Conservation (phyloP, 768 basidiomycete species). For the Termitomyces bulborhizus region DNA sequence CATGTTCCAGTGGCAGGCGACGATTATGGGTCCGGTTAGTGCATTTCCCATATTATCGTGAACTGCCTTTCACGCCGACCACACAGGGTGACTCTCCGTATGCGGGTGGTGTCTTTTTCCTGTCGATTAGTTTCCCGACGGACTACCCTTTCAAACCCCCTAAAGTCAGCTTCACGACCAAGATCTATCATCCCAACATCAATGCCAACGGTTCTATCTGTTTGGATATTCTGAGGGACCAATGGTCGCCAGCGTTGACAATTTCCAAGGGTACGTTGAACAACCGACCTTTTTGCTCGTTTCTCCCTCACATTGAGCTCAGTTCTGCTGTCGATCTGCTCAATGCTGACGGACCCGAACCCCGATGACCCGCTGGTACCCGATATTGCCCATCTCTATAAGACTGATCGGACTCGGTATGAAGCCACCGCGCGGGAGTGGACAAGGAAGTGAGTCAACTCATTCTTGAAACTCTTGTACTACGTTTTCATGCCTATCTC, state of each 20-base stretch:
- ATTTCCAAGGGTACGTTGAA: slow-evolving; percentile 85
- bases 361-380: slow-evolving; percentile 98
- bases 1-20: slow-evolving; percentile 99
- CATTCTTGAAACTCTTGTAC: background rate
- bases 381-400: slow-evolving; percentile 98
- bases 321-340: slow-evolving; percentile 98
- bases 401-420: slow-evolving; percentile 96
- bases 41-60: slow-evolving; percentile 8
- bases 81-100: slow-evolving; percentile 93
- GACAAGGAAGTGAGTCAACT: slow-evolving; percentile 87
- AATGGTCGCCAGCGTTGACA: slow-evolving; percentile 98
- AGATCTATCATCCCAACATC: slow-evolving; percentile 99
- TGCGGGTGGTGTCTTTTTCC: slow-evolving; percentile 98
- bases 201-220: slow-evolving; percentile 99
- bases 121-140: slow-evolving; percentile 88
- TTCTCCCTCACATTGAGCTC: background rate
- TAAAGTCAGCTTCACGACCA: slow-evolving; percentile 99
- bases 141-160: slow-evolving; percentile 99
- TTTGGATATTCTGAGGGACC: slow-evolving; percentile 96
- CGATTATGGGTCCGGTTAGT: slow-evolving; percentile 98
- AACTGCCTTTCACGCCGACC: slow-evolving; percentile 19
- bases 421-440: slow-evolving; percentile 98
- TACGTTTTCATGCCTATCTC: slow-evolving; percentile 1
- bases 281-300: background rate
- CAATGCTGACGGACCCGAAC: slow-evolving; percentile 99